A percentile compares a stretch with the other conserved stretches of the same genome.
phyloP scores from a whole-genome alignment of 306 rosid species.

The Medicago arabica region DNA sequence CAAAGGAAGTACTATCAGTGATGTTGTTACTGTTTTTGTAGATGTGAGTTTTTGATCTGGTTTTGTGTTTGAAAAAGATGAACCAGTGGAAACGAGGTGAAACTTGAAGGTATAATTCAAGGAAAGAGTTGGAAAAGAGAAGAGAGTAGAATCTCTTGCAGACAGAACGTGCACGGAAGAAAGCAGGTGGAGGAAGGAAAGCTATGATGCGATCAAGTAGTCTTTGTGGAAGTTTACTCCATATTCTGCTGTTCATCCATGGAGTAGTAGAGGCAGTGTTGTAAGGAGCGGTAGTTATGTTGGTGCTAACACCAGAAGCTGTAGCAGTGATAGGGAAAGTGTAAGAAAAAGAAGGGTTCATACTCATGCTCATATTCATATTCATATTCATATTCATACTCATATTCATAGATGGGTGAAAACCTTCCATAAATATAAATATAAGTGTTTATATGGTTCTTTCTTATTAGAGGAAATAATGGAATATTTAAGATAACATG shows the following conservation, averaged over 20 bases:
- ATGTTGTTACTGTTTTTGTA: conserved; percentile 46
- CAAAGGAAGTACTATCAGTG: conserved; percentile 26
- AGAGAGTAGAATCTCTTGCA: conserved; percentile 91
- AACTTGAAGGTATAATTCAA: conserved; percentile 73
- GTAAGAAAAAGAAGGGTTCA: conserved; percentile 68
- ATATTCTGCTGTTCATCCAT: conserved; percentile 84
- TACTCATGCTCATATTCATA: neutral
- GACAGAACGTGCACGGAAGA: conserved; percentile 82
- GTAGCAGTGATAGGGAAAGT: conserved; percentile 48
- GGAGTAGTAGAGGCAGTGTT: conserved; percentile 35
- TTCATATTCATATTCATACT: neutral
- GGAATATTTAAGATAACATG: neutral
- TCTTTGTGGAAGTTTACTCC: conserved; percentile 85
- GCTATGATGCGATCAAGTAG: conserved; percentile 80
- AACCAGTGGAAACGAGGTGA: conserved; percentile 76
- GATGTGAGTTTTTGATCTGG: conserved; percentile 51
- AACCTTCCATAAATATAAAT: conserved; percentile 67
- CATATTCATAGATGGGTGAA: conserved; percentile 56
- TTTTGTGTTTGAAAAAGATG: conserved; percentile 77
- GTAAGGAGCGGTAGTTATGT: conserved; percentile 19
- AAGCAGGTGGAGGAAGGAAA: conserved; percentile 86
- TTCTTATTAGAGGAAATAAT: neutral
- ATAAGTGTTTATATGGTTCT: neutral
- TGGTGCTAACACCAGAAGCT: conserved; percentile 32
- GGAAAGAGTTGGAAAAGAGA: conserved; percentile 68